phyloP scores from a whole-genome alignment of 331 rosid species.

The Rosa hybrid region DNA sequence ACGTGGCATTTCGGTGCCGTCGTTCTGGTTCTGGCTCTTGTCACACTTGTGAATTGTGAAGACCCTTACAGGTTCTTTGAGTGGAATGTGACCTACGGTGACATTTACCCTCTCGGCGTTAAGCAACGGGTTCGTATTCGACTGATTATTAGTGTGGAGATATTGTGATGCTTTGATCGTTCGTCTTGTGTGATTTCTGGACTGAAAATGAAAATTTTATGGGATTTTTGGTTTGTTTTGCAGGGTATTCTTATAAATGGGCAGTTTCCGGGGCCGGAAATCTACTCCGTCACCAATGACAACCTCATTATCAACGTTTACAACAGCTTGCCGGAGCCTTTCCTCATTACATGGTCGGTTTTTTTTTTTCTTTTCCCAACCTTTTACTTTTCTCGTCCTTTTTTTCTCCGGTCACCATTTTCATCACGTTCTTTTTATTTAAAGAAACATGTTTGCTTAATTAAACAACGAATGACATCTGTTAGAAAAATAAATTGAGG shows the following conservation, averaged over 20 bases:
- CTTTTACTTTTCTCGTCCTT: not conserved
- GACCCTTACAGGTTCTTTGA: slow-evolving; percentile 76
- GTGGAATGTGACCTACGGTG: slow-evolving; percentile 76
- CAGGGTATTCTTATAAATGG: slow-evolving; percentile 92
- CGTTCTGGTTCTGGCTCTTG: slow-evolving; percentile 24
- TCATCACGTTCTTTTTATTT: not conserved
- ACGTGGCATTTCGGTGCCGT: slow-evolving; percentile 11
- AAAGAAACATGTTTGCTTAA: not conserved
- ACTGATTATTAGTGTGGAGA: no score
- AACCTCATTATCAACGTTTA: slow-evolving; percentile 75
- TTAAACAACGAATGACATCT: not conserved
- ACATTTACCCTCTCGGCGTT: slow-evolving; percentile 70
- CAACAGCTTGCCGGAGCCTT: slow-evolving; percentile 75
- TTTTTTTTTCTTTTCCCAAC: not conserved
- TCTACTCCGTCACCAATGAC: slow-evolving; percentile 78
- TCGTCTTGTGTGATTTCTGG: not conserved
- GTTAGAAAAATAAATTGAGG: not conserved
- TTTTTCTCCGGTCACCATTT: not conserved
- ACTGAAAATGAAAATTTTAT: not conserved
- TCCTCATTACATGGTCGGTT: slow-evolving; percentile 74
- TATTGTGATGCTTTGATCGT: not conserved
- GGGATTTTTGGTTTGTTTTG: not conserved
- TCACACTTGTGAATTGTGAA: slow-evolving; percentile 34
- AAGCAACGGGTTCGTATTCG: slow-evolving; percentile 53
- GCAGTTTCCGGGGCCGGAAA: slow-evolving; percentile 81